Evolutionary conservation across 208 protist species (phyloP).

Genomic region (Leishmania guyanensis): DNA sequence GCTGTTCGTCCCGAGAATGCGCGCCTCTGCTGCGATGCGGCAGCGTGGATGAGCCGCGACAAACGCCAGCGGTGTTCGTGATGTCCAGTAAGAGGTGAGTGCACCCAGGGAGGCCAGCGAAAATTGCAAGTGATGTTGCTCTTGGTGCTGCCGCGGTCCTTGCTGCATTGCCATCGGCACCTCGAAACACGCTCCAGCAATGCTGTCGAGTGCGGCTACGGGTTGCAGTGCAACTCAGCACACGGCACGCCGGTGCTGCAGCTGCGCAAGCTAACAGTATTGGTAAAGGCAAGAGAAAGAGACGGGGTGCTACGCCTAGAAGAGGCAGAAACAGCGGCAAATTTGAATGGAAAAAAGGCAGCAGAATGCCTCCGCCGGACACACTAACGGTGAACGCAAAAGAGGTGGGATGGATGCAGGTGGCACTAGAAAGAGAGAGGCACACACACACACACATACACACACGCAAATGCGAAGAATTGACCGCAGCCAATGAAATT

Average conservation of each 20-base stretch:
- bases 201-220: background rate
- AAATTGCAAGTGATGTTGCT: background rate
- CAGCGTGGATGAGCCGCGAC: conserved; percentile 18
- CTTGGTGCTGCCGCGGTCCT: background rate
- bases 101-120: conserved; percentile 1
- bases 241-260: background rate
- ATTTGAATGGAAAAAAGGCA: background rate
- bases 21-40: conserved; percentile 8
- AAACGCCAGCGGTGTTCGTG: conserved; percentile 11
- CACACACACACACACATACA: background rate
- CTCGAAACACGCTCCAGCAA: background rate
- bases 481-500: background rate
- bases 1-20: background rate
- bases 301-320: background rate
- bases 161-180: background rate
- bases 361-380: background rate
- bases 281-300: background rate
- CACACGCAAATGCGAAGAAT: background rate
- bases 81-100: background rate
- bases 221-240: background rate
- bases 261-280: background rate
- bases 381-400: background rate
- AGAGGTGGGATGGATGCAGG: background rate
- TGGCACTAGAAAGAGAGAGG: background rate
- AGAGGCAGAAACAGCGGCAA: background rate